These are phyloP conservation scores for Candida maltosa DNA, from an alignment of 805 yeast species.

Conservation along the genomic window DNA sequence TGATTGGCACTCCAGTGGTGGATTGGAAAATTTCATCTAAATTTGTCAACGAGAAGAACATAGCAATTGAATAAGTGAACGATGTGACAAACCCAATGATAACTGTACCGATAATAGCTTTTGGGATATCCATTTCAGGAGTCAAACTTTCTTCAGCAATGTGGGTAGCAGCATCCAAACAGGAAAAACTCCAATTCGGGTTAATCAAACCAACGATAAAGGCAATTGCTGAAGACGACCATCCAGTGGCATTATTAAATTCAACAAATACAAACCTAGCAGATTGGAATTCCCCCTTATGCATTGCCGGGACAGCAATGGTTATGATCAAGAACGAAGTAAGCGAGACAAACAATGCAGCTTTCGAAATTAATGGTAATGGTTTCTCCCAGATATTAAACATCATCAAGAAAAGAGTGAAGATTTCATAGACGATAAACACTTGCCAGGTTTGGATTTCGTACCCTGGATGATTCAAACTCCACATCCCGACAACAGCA, in stretches of 20 bases:
- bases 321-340: slow-evolving; percentile 52
- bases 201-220: slow-evolving; percentile 69
- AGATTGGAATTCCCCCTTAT: slow-evolving; percentile 49
- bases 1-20: slow-evolving; percentile 58
- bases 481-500: slow-evolving; percentile 50
- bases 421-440: slow-evolving; percentile 47
- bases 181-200: slow-evolving; percentile 68
- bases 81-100: slow-evolving; percentile 65
- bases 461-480: slow-evolving; percentile 30
- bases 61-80: slow-evolving; percentile 48
- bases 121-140: slow-evolving; percentile 60
- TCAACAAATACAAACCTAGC: slow-evolving; percentile 52
- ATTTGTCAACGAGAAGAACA: slow-evolving; percentile 59
- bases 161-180: slow-evolving; percentile 70
- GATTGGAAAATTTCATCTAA: slow-evolving; percentile 46
- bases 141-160: slow-evolving; percentile 63
- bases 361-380: slow-evolving; percentile 48
- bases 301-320: slow-evolving; percentile 48
- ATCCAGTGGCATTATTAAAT: slow-evolving; percentile 57
- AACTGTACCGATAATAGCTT: slow-evolving; percentile 60
- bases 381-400: slow-evolving; percentile 50
- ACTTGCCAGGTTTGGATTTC: slow-evolving; percentile 51
- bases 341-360: slow-evolving; percentile 51
- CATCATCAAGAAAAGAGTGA: slow-evolving; percentile 40
- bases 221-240: slow-evolving; percentile 57